Conservation (phyloP, 2,329 filamentous ascomycete genomes). For the Coniochaeta ligniaria region DNA sequence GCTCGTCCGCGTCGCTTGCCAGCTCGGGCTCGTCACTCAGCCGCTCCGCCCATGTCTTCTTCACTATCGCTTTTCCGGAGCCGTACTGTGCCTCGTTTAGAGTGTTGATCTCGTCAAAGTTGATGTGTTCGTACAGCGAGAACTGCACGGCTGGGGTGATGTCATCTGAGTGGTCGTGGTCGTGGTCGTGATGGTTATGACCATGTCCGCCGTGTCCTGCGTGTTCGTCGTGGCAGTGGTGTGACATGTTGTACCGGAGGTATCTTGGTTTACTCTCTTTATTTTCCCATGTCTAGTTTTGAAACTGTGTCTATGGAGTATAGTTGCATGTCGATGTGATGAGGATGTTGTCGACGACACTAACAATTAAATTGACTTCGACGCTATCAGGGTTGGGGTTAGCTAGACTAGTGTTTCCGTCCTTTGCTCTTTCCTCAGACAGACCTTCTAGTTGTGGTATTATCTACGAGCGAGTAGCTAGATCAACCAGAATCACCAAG, state of each 20-base stretch:
- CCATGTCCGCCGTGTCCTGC: conserved; percentile 35
- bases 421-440: too few relatives aligned
- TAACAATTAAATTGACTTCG: neutral
- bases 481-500: too few relatives aligned
- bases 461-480: too few relatives aligned
- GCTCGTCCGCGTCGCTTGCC: conserved; percentile 81
- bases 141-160: conserved; percentile 85
- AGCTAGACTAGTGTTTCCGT: too few relatives aligned
- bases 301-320: too few relatives aligned
- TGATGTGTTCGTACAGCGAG: conserved; percentile 85
- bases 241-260: conserved; percentile 1
- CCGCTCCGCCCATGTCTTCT: conserved; percentile 88
- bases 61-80: conserved; percentile 66
- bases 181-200: conserved; percentile 45
- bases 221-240: conserved; percentile 45
- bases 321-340: neutral
- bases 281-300: too few relatives aligned
- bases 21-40: conserved; percentile 67
- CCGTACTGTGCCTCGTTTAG: conserved; percentile 71
- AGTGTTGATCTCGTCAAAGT: conserved; percentile 77
- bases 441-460: too few relatives aligned
- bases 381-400: neutral
- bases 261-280: too few relatives aligned
- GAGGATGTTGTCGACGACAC: neutral
- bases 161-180: conserved; percentile 87